A percentile compares a stretch with the other conserved stretches of the same genome.
These are phyloP conservation scores for Calamus simplicifolius DNA, from an alignment of 176 grass and related monocot species.

Conservation along the genomic window DNA sequence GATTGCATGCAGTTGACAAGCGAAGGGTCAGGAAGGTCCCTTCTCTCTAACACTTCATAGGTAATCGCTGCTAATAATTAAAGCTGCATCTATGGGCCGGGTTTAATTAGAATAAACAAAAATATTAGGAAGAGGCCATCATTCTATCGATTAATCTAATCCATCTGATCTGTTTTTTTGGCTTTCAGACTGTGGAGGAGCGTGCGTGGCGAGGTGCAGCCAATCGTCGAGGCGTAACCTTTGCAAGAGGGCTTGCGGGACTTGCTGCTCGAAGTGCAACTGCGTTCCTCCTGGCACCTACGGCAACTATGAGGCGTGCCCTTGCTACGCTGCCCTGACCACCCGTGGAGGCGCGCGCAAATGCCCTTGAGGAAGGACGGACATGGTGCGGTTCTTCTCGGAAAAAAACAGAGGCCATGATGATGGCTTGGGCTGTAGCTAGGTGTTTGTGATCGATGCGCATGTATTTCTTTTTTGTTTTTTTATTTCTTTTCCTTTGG, in stretches of 20 bases:
- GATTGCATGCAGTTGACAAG: too few species aligned
- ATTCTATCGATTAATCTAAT: too few species aligned
- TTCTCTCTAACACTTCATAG: too few species aligned
- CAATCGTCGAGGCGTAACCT: slow-evolving; percentile 30
- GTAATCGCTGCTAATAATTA: too few species aligned
- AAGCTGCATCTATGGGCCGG: too few species aligned
- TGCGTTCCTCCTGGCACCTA: slow-evolving; percentile 38
- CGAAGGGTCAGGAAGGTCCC: too few species aligned
- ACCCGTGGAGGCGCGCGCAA: slow-evolving; percentile 24
- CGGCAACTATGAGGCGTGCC: slow-evolving; percentile 34
- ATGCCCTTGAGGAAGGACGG: slow-evolving; percentile 20
- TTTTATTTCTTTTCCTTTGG: too few species aligned
- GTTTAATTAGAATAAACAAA: neutral
- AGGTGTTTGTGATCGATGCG: too few species aligned
- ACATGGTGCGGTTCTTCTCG: too few species aligned
- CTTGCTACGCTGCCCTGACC: slow-evolving; percentile 30
- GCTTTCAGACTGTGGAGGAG: slow-evolving; percentile 23
- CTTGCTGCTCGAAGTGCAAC: slow-evolving; percentile 38
- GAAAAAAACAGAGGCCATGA: too few species aligned
- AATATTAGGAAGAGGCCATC: neutral
- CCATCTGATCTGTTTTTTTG: neutral
- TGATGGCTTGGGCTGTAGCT: too few species aligned
- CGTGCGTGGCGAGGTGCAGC: slow-evolving; percentile 23
- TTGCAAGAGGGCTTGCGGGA: slow-evolving; percentile 39
- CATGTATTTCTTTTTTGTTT: too few species aligned